These are phyloP conservation scores for Triticum urartu DNA, from an alignment of 176 grass and related monocot species.

Conservation along the genomic window DNA sequence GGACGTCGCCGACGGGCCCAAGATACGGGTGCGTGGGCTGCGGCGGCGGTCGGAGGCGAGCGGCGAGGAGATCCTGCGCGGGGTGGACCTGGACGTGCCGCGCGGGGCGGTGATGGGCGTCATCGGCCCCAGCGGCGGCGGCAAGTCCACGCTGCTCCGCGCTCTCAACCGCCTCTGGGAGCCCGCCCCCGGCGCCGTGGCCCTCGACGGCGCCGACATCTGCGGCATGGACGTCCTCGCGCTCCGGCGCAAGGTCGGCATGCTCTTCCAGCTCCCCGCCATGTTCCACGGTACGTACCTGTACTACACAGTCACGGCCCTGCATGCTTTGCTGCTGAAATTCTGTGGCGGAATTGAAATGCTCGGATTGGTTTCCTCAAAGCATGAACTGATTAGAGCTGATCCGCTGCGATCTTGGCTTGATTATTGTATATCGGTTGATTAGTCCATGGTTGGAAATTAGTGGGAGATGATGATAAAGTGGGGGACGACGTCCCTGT, in stretches of 20 bases:
- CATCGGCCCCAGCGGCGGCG: conserved; percentile 96
- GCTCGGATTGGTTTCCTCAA: too few relatives aligned
- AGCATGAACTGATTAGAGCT: background rate
- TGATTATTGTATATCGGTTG: too few relatives aligned
- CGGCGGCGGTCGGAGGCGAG: conserved; percentile 48
- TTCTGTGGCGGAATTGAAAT: background rate
- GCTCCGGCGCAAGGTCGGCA: conserved; percentile 84
- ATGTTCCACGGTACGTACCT: conserved; percentile 72
- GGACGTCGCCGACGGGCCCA: conserved; percentile 40
- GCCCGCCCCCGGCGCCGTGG: conserved; percentile 51
- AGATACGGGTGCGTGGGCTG: conserved; percentile 62
- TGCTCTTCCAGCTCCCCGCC: conserved; percentile 95
- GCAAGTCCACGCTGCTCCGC: conserved; percentile 93
- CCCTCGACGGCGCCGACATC: conserved; percentile 83
- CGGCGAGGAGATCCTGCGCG: conserved; percentile 58
- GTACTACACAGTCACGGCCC: too few relatives aligned
- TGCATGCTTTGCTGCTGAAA: background rate
- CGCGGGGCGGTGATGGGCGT: conserved; percentile 60
- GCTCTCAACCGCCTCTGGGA: conserved; percentile 96
- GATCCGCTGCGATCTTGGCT: too few relatives aligned
- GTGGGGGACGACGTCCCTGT: too few relatives aligned
- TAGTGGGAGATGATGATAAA: too few relatives aligned
- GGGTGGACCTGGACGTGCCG: conserved; percentile 66
- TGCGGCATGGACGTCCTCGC: conserved; percentile 67
- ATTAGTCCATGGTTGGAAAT: too few relatives aligned